Percentiles rank a stretch among this genome's conserved stretches.
phyloP scores from a whole-genome alignment of 352 stramenopile species.

The Phytopythium aichiense region DNA sequence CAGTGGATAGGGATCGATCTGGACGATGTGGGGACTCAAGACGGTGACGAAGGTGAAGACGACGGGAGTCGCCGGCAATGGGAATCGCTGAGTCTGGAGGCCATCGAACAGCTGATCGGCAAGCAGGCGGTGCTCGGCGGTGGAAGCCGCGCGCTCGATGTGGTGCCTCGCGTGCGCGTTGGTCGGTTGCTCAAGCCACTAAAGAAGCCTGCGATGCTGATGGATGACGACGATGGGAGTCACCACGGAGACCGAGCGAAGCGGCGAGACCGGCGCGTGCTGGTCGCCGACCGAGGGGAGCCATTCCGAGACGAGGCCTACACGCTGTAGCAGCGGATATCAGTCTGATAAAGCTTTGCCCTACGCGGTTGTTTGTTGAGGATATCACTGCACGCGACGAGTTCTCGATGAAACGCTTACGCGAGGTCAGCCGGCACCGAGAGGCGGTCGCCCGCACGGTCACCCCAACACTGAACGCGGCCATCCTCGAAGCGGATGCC shows the following conservation, averaged over 20 bases:
- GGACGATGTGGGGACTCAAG: slow-evolving; percentile 11
- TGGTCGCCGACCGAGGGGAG: slow-evolving; percentile 37
- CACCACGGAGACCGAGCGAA: neutral
- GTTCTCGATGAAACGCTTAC: neutral
- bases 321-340: neutral
- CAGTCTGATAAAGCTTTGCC: neutral
- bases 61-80: neutral
- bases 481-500: slow-evolving; percentile 65
- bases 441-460: slow-evolving; percentile 35
- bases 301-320: slow-evolving; percentile 29
- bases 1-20: slow-evolving; percentile 3
- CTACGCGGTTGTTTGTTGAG: neutral
- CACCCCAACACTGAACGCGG: slow-evolving; percentile 63
- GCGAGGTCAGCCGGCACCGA: slow-evolving; percentile 29
- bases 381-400: neutral
- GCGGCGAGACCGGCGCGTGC: slow-evolving; percentile 22
- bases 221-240: slow-evolving; percentile 5
- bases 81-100: slow-evolving; percentile 13
- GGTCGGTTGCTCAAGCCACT: slow-evolving; percentile 42
- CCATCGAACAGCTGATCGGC: slow-evolving; percentile 19
- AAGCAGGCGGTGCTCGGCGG: slow-evolving; percentile 9
- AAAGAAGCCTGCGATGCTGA: slow-evolving; percentile 41
- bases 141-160: slow-evolving; percentile 16
- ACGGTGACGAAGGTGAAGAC: slow-evolving; percentile 11
- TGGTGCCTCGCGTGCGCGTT: slow-evolving; percentile 39